Percentiles rank a stretch among this genome's conserved stretches.
Evolutionary conservation across 306 rosid genomes (phyloP).

Genomic region (Luffa aegyptiaca): DNA sequence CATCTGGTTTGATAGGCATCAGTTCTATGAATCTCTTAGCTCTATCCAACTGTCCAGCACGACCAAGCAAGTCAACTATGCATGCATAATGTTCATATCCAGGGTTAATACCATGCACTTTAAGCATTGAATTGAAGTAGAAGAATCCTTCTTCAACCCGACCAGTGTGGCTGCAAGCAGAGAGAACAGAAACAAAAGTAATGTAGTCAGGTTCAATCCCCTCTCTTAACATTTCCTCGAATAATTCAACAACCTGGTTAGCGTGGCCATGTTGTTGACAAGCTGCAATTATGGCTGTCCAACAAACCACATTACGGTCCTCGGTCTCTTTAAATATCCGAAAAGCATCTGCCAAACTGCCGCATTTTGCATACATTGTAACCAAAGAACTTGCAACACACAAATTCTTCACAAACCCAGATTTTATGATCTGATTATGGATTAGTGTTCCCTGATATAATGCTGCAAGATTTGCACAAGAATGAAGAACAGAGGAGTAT

Average conservation of each 20-base stretch:
- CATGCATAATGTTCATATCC: slow-evolving; percentile 61
- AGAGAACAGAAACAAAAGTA: slow-evolving; percentile 51
- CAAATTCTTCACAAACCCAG: slow-evolving; percentile 28
- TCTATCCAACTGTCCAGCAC: slow-evolving; percentile 39
- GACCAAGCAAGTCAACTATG: slow-evolving; percentile 61
- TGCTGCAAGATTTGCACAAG: slow-evolving; percentile 39
- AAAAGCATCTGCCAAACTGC: slow-evolving; percentile 38
- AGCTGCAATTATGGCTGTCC: slow-evolving; percentile 57
- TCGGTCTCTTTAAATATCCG: slow-evolving; percentile 27
- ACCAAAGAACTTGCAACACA: slow-evolving; percentile 39
- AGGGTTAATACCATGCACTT: slow-evolving; percentile 28
- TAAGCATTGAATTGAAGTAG: slow-evolving; percentile 42
- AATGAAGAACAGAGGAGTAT: slow-evolving; percentile 41
- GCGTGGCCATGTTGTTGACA: slow-evolving; percentile 55
- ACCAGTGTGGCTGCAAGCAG: slow-evolving; percentile 57
- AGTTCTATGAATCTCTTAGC: slow-evolving; percentile 42
- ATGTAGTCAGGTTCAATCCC: slow-evolving; percentile 38
- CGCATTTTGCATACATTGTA: slow-evolving; percentile 56
- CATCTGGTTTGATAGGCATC: slow-evolving; percentile 46
- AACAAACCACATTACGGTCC: slow-evolving; percentile 41
- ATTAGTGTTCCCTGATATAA: slow-evolving; percentile 36
- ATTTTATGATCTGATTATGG: slow-evolving; percentile 37
- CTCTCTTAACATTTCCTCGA: slow-evolving; percentile 39
- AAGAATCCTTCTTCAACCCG: slow-evolving; percentile 41
- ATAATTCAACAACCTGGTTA: slow-evolving; percentile 36